Conservation (phyloP, 768 basidiomycete genomes). For the Chalciporus sphaerocephalus region DNA sequence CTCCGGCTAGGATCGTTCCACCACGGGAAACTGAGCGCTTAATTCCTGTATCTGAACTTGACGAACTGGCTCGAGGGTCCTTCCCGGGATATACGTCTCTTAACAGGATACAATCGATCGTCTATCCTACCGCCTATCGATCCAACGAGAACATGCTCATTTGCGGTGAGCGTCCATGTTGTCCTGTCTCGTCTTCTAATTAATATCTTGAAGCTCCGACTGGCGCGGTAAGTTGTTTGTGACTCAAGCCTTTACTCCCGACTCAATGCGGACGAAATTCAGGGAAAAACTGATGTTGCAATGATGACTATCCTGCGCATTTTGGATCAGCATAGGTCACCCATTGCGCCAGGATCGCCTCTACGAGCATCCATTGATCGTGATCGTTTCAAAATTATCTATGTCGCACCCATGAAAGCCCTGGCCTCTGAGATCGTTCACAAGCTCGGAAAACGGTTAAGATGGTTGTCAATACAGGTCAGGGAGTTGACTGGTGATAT, state of each 20-base stretch:
- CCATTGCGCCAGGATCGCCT: slow-evolving; percentile 25
- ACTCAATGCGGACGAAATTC: slow-evolving; percentile 4
- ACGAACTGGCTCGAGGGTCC: slow-evolving; percentile 71
- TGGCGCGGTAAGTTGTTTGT: slow-evolving; percentile 70
- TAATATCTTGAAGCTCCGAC: slow-evolving; percentile 69
- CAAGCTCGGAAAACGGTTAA: slow-evolving; percentile 84
- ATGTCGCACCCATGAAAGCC: slow-evolving; percentile 99
- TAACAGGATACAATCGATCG: slow-evolving; percentile 93
- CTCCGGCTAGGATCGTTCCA: slow-evolving; percentile 77
- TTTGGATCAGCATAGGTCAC: slow-evolving; percentile 61
- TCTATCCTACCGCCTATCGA: slow-evolving; percentile 89
- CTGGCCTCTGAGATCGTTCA: slow-evolving; percentile 92
- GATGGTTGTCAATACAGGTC: slow-evolving; percentile 83
- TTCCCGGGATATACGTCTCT: slow-evolving; percentile 88
- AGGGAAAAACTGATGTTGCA: slow-evolving; percentile 99
- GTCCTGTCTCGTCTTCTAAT: not conserved
- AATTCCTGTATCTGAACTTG: slow-evolving; percentile 67
- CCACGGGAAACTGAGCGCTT: slow-evolving; percentile 67
- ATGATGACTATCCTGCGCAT: slow-evolving; percentile 91
- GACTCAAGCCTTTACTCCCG: not conserved
- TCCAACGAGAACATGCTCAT: slow-evolving; percentile 96
- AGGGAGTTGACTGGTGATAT: slow-evolving; percentile 96
- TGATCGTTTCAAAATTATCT: slow-evolving; percentile 90
- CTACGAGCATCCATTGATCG: slow-evolving; percentile 53
- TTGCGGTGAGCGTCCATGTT: slow-evolving; percentile 23